Evolutionary conservation across 2,329 filamentous ascomycete genomes (phyloP).

Genomic region (Alternaria ethzedia): DNA sequence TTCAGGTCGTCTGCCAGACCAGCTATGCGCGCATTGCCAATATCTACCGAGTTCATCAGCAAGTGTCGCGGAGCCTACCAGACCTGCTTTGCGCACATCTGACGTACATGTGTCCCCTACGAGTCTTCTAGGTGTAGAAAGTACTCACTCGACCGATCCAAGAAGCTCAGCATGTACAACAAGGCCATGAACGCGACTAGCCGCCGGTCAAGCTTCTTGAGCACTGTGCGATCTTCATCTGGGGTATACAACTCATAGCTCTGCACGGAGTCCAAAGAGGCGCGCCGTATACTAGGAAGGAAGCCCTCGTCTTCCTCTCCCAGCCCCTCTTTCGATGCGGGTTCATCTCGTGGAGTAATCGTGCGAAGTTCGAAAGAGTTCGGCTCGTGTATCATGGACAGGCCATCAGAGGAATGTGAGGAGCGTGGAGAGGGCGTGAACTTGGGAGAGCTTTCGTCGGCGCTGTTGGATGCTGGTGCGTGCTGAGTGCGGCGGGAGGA

Average conservation of each 20-base stretch:
- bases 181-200: slow-evolving; percentile 82
- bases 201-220: slow-evolving; percentile 76
- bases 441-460: slow-evolving; percentile 25
- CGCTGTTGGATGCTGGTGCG: slow-evolving; percentile 26
- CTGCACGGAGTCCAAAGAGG: slow-evolving; percentile 40
- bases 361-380: slow-evolving; percentile 36
- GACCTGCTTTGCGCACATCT: slow-evolving; percentile 32
- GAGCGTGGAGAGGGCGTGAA: slow-evolving; percentile 33
- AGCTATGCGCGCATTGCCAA: slow-evolving; percentile 68
- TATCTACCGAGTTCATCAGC: slow-evolving; percentile 50
- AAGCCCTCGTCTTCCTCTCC: slow-evolving; percentile 38
- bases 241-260: slow-evolving; percentile 63
- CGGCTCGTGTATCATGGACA: slow-evolving; percentile 15
- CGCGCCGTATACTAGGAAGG: slow-evolving; percentile 21
- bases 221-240: slow-evolving; percentile 75
- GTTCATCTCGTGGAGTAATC: slow-evolving; percentile 21
- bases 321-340: slow-evolving; percentile 7
- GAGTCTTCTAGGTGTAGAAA: slow-evolving; percentile 2
- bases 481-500: slow-evolving; percentile 19
- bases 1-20: slow-evolving; percentile 62
- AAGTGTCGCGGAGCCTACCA: not conserved
- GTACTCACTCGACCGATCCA: slow-evolving; percentile 79
- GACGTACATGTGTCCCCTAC: not conserved
- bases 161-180: slow-evolving; percentile 82
- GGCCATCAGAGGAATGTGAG: slow-evolving; percentile 17